Conservation (phyloP, 2,329 filamentous ascomycete species). For the Exophiala oligosperma region DNA sequence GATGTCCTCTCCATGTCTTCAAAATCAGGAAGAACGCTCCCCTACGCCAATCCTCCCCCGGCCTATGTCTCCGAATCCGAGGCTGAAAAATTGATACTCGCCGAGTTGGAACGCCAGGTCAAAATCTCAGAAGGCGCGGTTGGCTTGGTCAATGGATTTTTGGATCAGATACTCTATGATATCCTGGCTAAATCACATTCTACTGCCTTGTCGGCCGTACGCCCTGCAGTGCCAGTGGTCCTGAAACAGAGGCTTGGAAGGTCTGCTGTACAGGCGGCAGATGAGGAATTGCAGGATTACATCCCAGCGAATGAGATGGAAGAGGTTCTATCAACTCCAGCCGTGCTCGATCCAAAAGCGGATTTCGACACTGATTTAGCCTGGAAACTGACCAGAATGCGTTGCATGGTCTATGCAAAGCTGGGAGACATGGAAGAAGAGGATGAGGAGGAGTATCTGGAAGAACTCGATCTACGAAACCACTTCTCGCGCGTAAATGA, state of each 20-base stretch:
- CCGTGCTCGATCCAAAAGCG: conserved; percentile 46
- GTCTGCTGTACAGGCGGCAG: conserved; percentile 77
- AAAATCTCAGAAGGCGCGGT: conserved; percentile 73
- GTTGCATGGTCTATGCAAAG: conserved; percentile 98
- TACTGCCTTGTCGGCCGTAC: conserved; percentile 71
- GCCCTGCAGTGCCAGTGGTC: conserved; percentile 81
- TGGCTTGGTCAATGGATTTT: conserved; percentile 80
- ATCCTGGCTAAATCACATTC: conserved; percentile 80
- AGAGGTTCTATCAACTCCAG: conserved; percentile 60
- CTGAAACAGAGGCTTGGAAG: conserved; percentile 86
- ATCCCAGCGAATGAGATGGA: conserved; percentile 72
- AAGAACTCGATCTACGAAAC: conserved; percentile 69
- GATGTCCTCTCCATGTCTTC: conserved; percentile 29
- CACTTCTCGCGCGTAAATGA: conserved; percentile 37
- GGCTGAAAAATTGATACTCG: conserved; percentile 87
- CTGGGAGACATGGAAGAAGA: conserved; percentile 97
- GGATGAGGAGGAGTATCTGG: conserved; percentile 86
- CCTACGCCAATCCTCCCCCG: conserved; percentile 63
- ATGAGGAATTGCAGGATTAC: conserved; percentile 86
- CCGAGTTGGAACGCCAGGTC: conserved; percentile 78
- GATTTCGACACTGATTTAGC: conserved; percentile 89
- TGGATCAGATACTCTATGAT: conserved; percentile 90
- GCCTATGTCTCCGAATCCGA: conserved; percentile 86
- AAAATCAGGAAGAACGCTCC: conserved; percentile 20
- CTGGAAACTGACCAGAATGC: conserved; percentile 88